These are phyloP conservation scores for Lachancea lanzarotensis DNA, from an alignment of 805 yeast genomes.

Conservation along the genomic window DNA sequence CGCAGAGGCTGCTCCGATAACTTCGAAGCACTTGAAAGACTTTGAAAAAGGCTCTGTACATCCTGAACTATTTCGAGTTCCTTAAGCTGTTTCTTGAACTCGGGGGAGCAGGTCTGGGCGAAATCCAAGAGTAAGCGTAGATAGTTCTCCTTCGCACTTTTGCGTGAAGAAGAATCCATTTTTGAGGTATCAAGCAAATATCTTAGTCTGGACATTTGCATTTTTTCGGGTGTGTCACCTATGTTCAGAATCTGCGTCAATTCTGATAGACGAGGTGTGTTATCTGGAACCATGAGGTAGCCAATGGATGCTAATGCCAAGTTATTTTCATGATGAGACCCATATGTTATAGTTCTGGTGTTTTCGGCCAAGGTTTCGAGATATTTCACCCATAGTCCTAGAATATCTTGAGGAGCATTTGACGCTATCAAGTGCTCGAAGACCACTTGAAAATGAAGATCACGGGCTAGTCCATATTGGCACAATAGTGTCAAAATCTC, in stretches of 20 bases:
- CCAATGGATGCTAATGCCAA: slow-evolving; percentile 22
- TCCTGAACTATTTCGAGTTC: slow-evolving; percentile 1
- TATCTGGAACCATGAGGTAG: slow-evolving; percentile 21
- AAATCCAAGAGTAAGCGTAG: neutral
- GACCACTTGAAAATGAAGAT: slow-evolving; percentile 26
- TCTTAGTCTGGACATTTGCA: slow-evolving; percentile 6
- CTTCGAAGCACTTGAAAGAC: neutral
- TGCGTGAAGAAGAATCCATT: neutral
- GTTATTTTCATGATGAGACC: slow-evolving; percentile 17
- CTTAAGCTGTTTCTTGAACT: neutral
- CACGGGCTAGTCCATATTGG: slow-evolving; percentile 23
- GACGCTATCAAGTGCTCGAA: slow-evolving; percentile 17
- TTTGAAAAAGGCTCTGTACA: slow-evolving; percentile 2
- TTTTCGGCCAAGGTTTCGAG: slow-evolving; percentile 15
- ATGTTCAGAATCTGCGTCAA: slow-evolving; percentile 18
- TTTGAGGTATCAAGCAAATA: slow-evolving; percentile 1
- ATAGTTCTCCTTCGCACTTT: slow-evolving; percentile 1
- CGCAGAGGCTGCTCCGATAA: slow-evolving; percentile 7
- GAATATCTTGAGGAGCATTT: slow-evolving; percentile 22
- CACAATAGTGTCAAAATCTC: slow-evolving; percentile 23
- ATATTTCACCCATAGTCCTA: slow-evolving; percentile 30
- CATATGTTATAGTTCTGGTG: slow-evolving; percentile 6
- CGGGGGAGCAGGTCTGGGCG: slow-evolving; percentile 1
- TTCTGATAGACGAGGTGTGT: slow-evolving; percentile 17
- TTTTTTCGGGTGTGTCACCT: slow-evolving; percentile 14